Base-by-base conservation (phyloP, 2,329 filamentous ascomycete species). In the Trichoderma sp. region DNA sequence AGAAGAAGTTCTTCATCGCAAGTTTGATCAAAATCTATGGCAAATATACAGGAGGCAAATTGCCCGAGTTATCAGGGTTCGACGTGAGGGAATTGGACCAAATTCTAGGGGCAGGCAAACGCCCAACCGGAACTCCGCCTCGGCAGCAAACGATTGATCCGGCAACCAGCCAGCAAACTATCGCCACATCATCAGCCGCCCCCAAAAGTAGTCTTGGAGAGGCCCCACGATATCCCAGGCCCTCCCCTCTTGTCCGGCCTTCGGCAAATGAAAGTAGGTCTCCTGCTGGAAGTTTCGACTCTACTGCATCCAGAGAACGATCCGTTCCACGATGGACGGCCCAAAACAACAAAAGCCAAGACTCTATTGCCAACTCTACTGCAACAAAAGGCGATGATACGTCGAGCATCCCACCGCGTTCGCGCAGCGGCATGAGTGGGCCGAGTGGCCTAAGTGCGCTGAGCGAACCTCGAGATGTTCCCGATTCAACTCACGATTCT, bases 1-100 rank as follows among this genome's bases (percentile, higher is more conserved):
- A 99, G 83, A 98, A 98, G 86, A 95, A 97, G 80, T 98, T 98
- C 83, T 99, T 99, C 82, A 96, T 99, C 78, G 94, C 93, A 39
- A 98, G 95, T 81, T 83, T 98, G 76, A 90, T 98, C 79, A 99
- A 98, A 82, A 98, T 99, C 75, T 99, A 93, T 81, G 91, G 91
- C 77, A 99, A 98, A 82, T 99, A 98, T 80, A 98, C 96, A 1
- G 93, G 93, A 32, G 95, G 95, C 14, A 92, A 91, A 77, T 83
- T 90, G 36, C 96, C 96, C 2, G 88, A 92, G 72, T 86, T 99
- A 66, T 84, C 89, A 70, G 95, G 95, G 8, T 98, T 99, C 79
- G 93, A 95, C 76, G 86, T 89, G 66, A 89, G 87, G 73, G 94
- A 98, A 82, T 85, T 92, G 73, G 93, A 95, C 66, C 87, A 91